Evolutionary conservation across 2,329 filamentous ascomycete species (phyloP), one percentile per base, ranked within the genome.

Genomic region (Rhytidhysteron rufulum): DNA sequence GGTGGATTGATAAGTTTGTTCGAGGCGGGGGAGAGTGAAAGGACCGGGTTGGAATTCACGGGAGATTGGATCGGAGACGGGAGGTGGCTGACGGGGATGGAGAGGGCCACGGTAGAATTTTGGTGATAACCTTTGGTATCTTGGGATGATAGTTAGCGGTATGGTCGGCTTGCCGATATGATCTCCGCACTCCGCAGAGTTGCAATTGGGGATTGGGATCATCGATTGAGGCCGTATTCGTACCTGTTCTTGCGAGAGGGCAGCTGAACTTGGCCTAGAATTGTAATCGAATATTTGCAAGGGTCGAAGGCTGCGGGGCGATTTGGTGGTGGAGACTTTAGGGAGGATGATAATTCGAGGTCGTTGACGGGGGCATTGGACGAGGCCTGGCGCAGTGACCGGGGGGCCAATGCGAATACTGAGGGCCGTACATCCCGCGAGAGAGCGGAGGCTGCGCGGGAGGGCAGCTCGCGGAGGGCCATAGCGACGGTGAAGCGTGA

Each of bases 71-170:
- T 96, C 87, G 47, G 90, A 93, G 37, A 83, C 79, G 29, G 82
- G 78, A n/a, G 88, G 91, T 43, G 88, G 86, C 71, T 95, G 88
- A 58, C 96, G 82, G 37, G 93, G 93, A 64, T 97, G 90, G 18
- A 97, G 77, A 49, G 90, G 90, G 41, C 93, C 93, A 58, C 91
- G 87, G 67, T 95, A 83, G 77, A 90, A 98, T 71, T 91, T 93
- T 48, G 93, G 93, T 37, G 91, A 85, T 50, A 90, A 88, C 68
- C 86, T 97, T 69, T 95, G 87, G 72, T 97, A 98, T 77, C 91
- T 95, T 47, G 16, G 33, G 21, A 3, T n/a, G n/a, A n/a, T n/a
- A n/a, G n/a, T n/a, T n/a, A n/a, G n/a, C n/a, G n/a, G n/a, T n/a
- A n/a, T n/a, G n/a, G n/a, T n/a, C n/a, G n/a, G n/a, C n/a, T n/a